These are phyloP conservation scores for Pythium aristosporum DNA, from an alignment of 352 stramenopile species.

Conservation along the genomic window DNA sequence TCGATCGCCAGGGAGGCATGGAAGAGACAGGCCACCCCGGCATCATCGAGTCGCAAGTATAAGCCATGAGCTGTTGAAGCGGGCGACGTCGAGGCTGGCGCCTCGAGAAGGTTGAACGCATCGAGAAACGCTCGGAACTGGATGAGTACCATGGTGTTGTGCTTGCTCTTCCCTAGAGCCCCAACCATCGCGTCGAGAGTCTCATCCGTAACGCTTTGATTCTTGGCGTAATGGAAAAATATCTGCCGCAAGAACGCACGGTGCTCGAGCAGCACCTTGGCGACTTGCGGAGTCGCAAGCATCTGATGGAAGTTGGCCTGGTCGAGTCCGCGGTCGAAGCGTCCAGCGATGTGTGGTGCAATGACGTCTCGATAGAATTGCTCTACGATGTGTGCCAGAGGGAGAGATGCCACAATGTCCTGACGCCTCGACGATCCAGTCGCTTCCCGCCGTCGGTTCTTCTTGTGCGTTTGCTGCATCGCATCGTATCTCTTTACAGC, in stretches of 20 bases:
- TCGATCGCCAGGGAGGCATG: constrained; percentile 48
- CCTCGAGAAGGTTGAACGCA: constrained; percentile 4
- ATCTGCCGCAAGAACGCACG: constrained; percentile 49
- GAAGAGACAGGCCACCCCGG: constrained; percentile 42
- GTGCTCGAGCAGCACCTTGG: constrained; percentile 48
- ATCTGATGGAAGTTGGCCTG: constrained; percentile 43
- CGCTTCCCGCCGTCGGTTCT: not conserved
- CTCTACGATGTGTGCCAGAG: constrained; percentile 30
- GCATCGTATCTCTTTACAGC: not conserved
- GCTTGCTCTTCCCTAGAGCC: constrained; percentile 8
- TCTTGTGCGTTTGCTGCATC: not conserved
- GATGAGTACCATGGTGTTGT: constrained; percentile 17
- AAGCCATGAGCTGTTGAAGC: not conserved
- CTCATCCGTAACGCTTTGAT: constrained; percentile 24
- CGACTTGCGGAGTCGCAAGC: constrained; percentile 43
- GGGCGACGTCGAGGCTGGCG: not conserved
- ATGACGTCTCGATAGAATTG: constrained; percentile 46
- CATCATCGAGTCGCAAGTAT: constrained; percentile 18
- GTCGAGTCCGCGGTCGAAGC: not conserved
- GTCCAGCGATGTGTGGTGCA: constrained; percentile 18
- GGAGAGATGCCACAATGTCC: not conserved
- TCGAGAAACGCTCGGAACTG: constrained; percentile 17
- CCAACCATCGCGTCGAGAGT: not conserved
- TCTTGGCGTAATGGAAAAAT: constrained; percentile 57
- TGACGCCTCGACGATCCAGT: not conserved